Base-by-base conservation (phyloP, 1,284 basidiomycete genomes). In the Sparassis latifolia region DNA sequence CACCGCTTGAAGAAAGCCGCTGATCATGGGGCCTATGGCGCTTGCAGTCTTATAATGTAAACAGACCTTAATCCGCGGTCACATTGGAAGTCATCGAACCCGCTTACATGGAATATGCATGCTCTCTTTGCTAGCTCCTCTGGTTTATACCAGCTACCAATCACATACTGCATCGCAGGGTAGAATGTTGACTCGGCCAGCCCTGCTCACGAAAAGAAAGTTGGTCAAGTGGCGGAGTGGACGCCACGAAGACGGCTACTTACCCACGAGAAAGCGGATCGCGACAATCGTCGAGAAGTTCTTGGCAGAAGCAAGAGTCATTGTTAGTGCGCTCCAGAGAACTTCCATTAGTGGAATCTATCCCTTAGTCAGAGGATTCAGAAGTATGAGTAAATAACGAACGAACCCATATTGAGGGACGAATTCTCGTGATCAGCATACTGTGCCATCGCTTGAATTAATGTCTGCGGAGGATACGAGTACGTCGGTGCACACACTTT, bases 101-200 rank as follows among this genome's bases (percentile, higher is more conserved):
- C 29, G 51, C 63, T 5, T 44, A 72, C 69, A 49, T 72, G 71
- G 51, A 72, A 72, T n/a, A 72, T 69, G 47, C 71, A 72, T 5
- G 69, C 67, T 37, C 71, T 57, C 55, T 73, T 73, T 3, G 63
- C 70, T 0, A 73, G 62, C 45, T 73, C 71, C 7, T 71, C 69
- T 2, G 59, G 57, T 49, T 72, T 71, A 48, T 72, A 72, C 70
- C 71, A 73, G 48, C 70, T 72, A 3, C 71, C 71, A 29, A 72
- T 71, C 30, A 73, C 67, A 48, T 72, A 72, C 54, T 70, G 70
- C 6, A 72, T 72, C 2, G 67, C 70, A 1, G 71, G 70, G 51
- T 71, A 72, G 55, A 72, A 72, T 0, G 70, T 69, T 3, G 70
- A 68, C 53, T 72, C 71, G 0, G 70, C 69, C 10, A 72, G 58